Base-by-base conservation (phyloP, 202 grass and related monocot genomes). In the Elaeis oleifera region DNA sequence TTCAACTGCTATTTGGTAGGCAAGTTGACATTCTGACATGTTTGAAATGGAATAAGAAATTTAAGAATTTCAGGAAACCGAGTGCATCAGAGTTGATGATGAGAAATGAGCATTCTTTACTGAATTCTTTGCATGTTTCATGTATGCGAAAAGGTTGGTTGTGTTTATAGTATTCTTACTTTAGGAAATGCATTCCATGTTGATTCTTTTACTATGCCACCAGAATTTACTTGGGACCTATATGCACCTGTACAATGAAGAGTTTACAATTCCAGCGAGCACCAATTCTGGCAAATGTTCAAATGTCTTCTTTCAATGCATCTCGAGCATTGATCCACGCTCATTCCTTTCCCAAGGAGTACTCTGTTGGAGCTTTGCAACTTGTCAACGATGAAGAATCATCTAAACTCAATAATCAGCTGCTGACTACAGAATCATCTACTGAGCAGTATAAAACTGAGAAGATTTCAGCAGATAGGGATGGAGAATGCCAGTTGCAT, bases 201-300 rank as follows among this genome's bases (percentile, higher is more conserved):
- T 67, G 18, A 67, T 67, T 3, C 27, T 55, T 44, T 39, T 56
- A 23, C 55, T 56, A 8, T 23, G 3, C 28, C 17, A 15, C 13
- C 65, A 68, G 65, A 56, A 56, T 68, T 68, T 56, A 25, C 31
- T 56, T 28, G 22, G 65, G 16, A 56, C 21, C 22, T 13, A 16
- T 48, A 11, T 11, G 27, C 18, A 56, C 18, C 65, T 17, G 36
- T 36, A 26, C 23, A 18, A 54, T 32, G 25, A 28, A 55, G 6
- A 6, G 16, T 13, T 36, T 54, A 54, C 24, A 23, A 39, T 39
- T 52, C 39, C 25, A 55, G 22, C 26, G 8, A 16, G 5, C 26
- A n/a, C 22, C 49, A 6, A 55, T 36, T 53, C 3, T 56, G 19
- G 27, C 19, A 9, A 4, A 25, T 22, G 4, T 56, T 68, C 52